Base-by-base conservation (phyloP, 495 filamentous ascomycete species). In the Gamarada debralockiae region DNA sequence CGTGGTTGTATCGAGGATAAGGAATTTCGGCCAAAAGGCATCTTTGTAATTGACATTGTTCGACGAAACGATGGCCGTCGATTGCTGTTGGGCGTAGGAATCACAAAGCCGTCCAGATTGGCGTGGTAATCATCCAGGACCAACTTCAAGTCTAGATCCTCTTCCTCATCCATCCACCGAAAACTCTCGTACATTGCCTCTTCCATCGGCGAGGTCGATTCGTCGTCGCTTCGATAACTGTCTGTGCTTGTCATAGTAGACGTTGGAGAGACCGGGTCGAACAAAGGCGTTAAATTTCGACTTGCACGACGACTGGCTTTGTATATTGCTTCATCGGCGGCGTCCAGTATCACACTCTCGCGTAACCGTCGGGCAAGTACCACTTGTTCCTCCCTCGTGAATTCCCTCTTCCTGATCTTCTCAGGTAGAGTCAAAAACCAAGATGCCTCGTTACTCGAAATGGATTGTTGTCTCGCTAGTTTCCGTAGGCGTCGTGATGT, bases 101-200 rank as follows among this genome's bases (percentile, higher is more conserved):
- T 48, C 9, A 62, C 59, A 5, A 47, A 45, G 64, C 62, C 45
- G 68, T 71, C 49, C 15, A 74, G 59, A 53, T 77, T 74, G 12
- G 73, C 69, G 48, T 77, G 74, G 58, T 77, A 77, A 49, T 79
- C 74, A 60, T 81, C 76, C 7, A 81, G 61, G 38, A 72, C 69
- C 15, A 90, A 72, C 23, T 81, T 79, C 46, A 92, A 68, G 60
- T 92, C 85, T 18, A 92, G 70, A 45, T 87, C 81, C 13, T 85
- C 81, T 54, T 89, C 84, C 54, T 88, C 87, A 22, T 95, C 88
- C 48, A 92, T 70, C 87, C 88, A 90, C 27, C 84, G 80, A 58
- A 92, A 87, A 51, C 75, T 84, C 48, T 89, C 85, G 52, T 80
- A 79, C 45, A 89, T 74, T 14, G 43, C 50, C 2, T 52, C 50